phyloP scores from a whole-genome alignment of 345 rosid genomes.

The Pistacia integerrima region DNA sequence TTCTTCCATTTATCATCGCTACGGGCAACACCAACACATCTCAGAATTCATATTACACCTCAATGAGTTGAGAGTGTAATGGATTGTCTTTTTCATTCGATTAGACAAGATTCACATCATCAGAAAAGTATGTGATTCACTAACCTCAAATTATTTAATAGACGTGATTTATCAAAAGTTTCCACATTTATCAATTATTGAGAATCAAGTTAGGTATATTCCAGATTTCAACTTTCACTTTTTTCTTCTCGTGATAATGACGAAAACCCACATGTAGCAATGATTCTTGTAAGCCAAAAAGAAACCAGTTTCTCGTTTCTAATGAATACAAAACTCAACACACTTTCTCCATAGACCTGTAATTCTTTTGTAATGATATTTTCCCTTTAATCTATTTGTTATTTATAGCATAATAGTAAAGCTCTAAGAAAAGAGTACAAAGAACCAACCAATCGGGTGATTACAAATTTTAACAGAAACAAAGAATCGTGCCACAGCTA shows the following conservation, averaged over 20 bases:
- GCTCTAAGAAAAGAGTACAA: not conserved
- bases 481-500: slow-evolving; percentile 9
- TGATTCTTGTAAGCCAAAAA: too few species aligned
- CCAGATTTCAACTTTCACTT: not conserved
- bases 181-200: not conserved
- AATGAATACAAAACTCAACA: too few species aligned
- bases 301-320: not conserved
- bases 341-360: too few species aligned
- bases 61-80: too few species aligned
- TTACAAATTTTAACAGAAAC: slow-evolving; percentile 6
- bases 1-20: too few species aligned
- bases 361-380: too few species aligned
- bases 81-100: not conserved
- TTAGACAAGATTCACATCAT: not conserved
- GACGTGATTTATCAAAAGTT: not conserved
- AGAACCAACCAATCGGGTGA: not conserved
- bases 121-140: slow-evolving; percentile 5
- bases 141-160: not conserved
- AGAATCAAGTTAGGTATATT: not conserved
- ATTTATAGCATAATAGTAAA: not conserved
- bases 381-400: too few species aligned
- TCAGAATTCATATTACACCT: too few species aligned
- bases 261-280: not conserved
- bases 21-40: too few species aligned
- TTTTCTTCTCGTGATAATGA: not conserved